Conservation (phyloP, 768 basidiomycete species). For the Mycena kentingensis region DNA sequence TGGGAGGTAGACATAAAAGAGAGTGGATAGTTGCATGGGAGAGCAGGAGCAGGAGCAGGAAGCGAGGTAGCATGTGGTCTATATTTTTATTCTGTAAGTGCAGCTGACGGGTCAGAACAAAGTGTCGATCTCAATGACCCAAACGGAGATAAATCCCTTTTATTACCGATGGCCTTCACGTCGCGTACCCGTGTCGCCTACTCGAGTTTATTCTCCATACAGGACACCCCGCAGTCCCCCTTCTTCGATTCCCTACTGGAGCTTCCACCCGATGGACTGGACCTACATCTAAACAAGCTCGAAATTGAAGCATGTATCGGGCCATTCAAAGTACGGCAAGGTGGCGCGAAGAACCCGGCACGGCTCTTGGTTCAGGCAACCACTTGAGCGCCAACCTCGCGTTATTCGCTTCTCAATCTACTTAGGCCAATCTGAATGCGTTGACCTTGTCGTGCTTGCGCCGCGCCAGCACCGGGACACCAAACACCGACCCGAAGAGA, state of each 20-base stretch:
- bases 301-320: conserved; percentile 18
- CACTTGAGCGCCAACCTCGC: too few relatives aligned
- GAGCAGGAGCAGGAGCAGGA: background rate
- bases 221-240: background rate
- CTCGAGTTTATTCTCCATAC: background rate
- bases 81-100: background rate
- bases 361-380: too few relatives aligned
- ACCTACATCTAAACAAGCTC: conserved; percentile 9
- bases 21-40: background rate
- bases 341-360: too few relatives aligned
- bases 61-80: background rate
- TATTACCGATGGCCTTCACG: too few relatives aligned
- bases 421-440: conserved; percentile 29
- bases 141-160: too few relatives aligned
- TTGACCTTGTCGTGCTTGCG: conserved; percentile 51
- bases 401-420: too few relatives aligned
- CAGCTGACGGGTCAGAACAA: background rate
- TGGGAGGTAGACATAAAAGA: background rate
- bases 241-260: background rate
- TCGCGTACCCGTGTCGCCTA: too few relatives aligned
- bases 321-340: conserved; percentile 17
- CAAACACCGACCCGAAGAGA: conserved; percentile 38
- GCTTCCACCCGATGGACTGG: background rate
- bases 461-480: conserved; percentile 36
- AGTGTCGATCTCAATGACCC: too few relatives aligned